These are phyloP conservation scores for Fusarium sp. DNA, from an alignment of 2,329 filamentous ascomycete species.

Conservation along the genomic window DNA sequence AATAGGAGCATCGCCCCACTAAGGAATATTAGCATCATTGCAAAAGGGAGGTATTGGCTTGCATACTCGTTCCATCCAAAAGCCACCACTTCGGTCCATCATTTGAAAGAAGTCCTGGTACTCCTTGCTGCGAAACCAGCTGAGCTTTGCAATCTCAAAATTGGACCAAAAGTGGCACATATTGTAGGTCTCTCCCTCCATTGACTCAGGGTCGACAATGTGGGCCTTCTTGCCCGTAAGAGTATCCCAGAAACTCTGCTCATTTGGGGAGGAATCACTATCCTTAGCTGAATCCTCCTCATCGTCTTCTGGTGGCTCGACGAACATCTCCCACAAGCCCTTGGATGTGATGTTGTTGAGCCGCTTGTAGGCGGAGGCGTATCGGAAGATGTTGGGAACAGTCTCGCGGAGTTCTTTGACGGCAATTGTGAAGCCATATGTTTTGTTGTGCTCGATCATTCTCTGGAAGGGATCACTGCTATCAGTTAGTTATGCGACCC, in stretches of 20 bases:
- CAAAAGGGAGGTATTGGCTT: slow-evolving; percentile 15
- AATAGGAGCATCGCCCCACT: slow-evolving; percentile 99
- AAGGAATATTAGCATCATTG: slow-evolving; percentile 44
- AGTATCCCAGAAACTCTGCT: slow-evolving; percentile 84
- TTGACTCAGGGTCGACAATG: slow-evolving; percentile 88
- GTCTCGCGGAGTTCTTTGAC: slow-evolving; percentile 98
- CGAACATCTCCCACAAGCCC: slow-evolving; percentile 98
- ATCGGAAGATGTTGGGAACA: slow-evolving; percentile 98
- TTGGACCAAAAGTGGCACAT: slow-evolving; percentile 99
- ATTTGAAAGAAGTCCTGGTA: slow-evolving; percentile 99
- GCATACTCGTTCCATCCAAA: slow-evolving; percentile 96
- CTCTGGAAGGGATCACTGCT: slow-evolving; percentile 90
- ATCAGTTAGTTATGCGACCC: slow-evolving; percentile 23
- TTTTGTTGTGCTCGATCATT: slow-evolving; percentile 96
- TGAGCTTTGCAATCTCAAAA: slow-evolving; percentile 94
- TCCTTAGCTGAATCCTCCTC: slow-evolving; percentile 74
- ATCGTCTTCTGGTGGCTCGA: slow-evolving; percentile 78
- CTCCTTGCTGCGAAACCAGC: slow-evolving; percentile 97
- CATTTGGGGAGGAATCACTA: slow-evolving; percentile 76
- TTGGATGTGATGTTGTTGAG: slow-evolving; percentile 90
- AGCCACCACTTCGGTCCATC: slow-evolving; percentile 98
- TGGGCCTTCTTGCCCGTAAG: slow-evolving; percentile 77
- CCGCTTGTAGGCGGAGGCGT: slow-evolving; percentile 97
- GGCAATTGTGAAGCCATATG: slow-evolving; percentile 98
- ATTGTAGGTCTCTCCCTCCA: slow-evolving; percentile 99